Evolutionary conservation across 805 yeast species (phyloP).

Genomic region (Barnettozyma siamensis): DNA sequence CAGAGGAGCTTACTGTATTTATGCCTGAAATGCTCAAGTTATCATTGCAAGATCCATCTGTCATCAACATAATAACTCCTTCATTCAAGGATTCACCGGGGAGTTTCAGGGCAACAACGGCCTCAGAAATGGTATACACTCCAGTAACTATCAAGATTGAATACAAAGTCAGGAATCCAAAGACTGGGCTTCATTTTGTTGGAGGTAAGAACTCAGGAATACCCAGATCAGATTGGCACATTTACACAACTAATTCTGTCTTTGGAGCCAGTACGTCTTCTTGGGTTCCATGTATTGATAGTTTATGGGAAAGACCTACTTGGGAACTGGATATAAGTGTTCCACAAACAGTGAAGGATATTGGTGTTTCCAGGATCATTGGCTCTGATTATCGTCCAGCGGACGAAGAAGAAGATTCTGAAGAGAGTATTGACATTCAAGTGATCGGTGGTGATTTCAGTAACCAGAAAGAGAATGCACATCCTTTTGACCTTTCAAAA

Average conservation of each 20-base stretch:
- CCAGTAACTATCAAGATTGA: constrained; percentile 70
- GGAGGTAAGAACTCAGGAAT: constrained; percentile 46
- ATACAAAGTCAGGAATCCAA: constrained; percentile 59
- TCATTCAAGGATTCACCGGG: constrained; percentile 35
- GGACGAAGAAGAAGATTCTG: constrained; percentile 28
- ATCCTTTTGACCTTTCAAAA: constrained; percentile 66
- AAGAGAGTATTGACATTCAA: constrained; percentile 41
- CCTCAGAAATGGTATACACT: constrained; percentile 48
- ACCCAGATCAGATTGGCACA: constrained; percentile 60
- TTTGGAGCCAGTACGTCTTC: constrained; percentile 78
- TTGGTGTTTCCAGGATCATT: constrained; percentile 37
- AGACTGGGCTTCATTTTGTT: constrained; percentile 70
- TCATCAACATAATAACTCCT: constrained; percentile 31
- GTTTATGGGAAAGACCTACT: constrained; percentile 78
- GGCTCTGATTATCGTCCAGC: constrained; percentile 25
- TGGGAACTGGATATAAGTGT: constrained; percentile 89
- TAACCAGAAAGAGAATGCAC: constrained; percentile 64
- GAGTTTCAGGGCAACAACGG: constrained; percentile 22
- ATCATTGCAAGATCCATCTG: constrained; percentile 46
- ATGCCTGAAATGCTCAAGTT: constrained; percentile 65
- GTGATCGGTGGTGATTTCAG: constrained; percentile 70
- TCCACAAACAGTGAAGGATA: constrained; percentile 73
- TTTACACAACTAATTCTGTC: constrained; percentile 77
- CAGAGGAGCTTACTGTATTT: constrained; percentile 59
- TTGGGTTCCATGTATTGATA: constrained; percentile 98